These are phyloP conservation scores for Aspergillus olivimuriae DNA, from an alignment of 495 filamentous ascomycete genomes.

Conservation along the genomic window DNA sequence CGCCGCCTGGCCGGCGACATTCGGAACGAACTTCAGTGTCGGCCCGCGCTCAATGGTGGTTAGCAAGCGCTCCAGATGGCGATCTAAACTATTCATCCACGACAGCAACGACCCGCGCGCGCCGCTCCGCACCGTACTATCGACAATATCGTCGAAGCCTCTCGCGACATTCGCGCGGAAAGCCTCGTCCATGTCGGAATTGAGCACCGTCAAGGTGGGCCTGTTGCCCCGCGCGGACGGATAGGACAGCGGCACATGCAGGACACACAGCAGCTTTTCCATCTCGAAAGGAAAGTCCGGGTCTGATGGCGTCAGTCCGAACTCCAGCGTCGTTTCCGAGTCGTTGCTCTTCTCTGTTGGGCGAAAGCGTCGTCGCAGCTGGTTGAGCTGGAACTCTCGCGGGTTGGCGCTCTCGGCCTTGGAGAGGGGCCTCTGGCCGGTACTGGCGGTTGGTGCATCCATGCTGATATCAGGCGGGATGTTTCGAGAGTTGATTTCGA, in stretches of 20 bases:
- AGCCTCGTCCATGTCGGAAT: constrained; percentile 71
- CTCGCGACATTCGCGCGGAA: constrained; percentile 75
- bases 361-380: constrained; percentile 65
- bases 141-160: constrained; percentile 66
- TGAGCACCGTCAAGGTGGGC: constrained; percentile 60
- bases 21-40: constrained; percentile 71
- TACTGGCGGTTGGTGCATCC: constrained; percentile 10
- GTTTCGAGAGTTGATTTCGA: too few relatives aligned
- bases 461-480: too few relatives aligned
- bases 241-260: constrained; percentile 62
- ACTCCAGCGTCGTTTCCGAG: constrained; percentile 50
- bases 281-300: constrained; percentile 83
- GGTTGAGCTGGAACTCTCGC: constrained; percentile 68
- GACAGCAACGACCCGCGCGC: constrained; percentile 56
- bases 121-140: constrained; percentile 39
- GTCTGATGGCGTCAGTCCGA: constrained; percentile 71
- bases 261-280: constrained; percentile 59
- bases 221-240: constrained; percentile 37
- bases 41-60: constrained; percentile 65
- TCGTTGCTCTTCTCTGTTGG: constrained; percentile 50
- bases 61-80: constrained; percentile 65
- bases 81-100: constrained; percentile 68
- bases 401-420: constrained; percentile 60
- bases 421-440: constrained; percentile 58
- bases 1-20: constrained; percentile 37